A percentile compares a stretch with the other conserved stretches of the same genome.
phyloP scores from a whole-genome alignment of 1,284 basidiomycete species.

The Tilletia indica region DNA sequence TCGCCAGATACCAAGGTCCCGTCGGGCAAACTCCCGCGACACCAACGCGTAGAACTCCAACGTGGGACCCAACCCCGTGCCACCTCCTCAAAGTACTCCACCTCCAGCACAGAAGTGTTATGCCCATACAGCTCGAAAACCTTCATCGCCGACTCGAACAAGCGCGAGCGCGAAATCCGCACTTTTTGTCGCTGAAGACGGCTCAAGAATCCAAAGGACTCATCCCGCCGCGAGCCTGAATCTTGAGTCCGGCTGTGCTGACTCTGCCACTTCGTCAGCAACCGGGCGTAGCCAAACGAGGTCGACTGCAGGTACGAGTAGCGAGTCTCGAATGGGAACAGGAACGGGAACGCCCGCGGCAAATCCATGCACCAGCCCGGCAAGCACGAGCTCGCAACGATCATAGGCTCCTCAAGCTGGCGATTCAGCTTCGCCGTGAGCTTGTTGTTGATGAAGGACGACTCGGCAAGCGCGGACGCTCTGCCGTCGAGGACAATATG shows the following conservation, averaged over 20 bases:
- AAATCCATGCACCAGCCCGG: conserved; percentile 95
- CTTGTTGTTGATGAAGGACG: conserved; percentile 94
- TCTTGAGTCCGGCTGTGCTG: conserved; percentile 63
- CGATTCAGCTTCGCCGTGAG: conserved; percentile 95
- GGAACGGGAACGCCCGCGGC: conserved; percentile 90
- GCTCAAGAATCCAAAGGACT: conserved; percentile 84
- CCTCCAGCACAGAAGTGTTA: conserved; percentile 86
- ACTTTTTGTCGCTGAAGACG: conserved; percentile 94
- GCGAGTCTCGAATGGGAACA: conserved; percentile 95
- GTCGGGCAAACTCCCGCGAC: conserved; percentile 85
- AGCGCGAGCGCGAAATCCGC: conserved; percentile 86
- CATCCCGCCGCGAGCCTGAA: conserved; percentile 63
- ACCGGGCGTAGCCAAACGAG: conserved; percentile 90
- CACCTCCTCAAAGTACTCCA: conserved; percentile 99
- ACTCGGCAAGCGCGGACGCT: conserved; percentile 59
- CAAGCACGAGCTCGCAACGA: conserved; percentile 91
- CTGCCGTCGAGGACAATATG: not conserved
- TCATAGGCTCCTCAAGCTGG: conserved; percentile 97
- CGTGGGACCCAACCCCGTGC: conserved; percentile 96
- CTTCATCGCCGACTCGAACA: conserved; percentile 94
- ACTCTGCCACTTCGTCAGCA: conserved; percentile 84
- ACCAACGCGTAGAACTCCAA: conserved; percentile 95
- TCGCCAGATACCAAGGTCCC: conserved; percentile 84
- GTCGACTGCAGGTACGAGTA: conserved; percentile 96
- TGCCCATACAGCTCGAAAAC: conserved; percentile 92